These are phyloP conservation scores for Dendrobium nobile DNA, from an alignment of 106 monocot genomes.

Conservation along the genomic window DNA sequence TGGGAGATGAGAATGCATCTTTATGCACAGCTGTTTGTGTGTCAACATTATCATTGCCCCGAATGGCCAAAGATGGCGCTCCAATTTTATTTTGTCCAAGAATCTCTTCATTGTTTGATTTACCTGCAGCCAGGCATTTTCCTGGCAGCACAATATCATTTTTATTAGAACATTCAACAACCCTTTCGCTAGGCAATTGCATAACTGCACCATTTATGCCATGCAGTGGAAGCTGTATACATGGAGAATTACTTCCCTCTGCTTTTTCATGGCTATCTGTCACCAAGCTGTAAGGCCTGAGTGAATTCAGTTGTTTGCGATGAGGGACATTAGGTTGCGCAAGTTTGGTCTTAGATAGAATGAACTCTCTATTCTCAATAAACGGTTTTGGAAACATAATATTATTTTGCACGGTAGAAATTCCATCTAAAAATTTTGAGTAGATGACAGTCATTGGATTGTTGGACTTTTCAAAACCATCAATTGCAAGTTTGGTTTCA, in stretches of 20 bases:
- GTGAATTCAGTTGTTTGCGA: conserved; percentile 33
- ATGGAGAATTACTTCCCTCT: not conserved
- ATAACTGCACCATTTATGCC: not conserved
- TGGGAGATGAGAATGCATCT: conserved; percentile 17
- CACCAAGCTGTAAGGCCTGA: conserved; percentile 40
- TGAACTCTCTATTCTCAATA: not conserved
- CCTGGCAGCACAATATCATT: not conserved
- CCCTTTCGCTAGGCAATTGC: not conserved
- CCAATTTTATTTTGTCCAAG: conserved; percentile 5
- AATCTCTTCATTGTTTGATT: not conserved
- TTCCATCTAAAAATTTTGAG: conserved; percentile 20
- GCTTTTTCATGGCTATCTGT: not conserved
- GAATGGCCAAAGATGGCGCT: not conserved
- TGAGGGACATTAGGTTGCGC: conserved; percentile 22
- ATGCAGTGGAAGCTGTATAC: not conserved
- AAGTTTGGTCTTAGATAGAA: conserved; percentile 8
- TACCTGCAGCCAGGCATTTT: not conserved
- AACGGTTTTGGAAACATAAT: conserved; percentile 4
- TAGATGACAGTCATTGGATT: not conserved
- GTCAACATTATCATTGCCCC: conserved; percentile 11
- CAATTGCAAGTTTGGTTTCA: not conserved
- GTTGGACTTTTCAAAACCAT: conserved; percentile 6
- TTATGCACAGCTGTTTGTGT: conserved; percentile 2
- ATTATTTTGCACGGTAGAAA: not conserved
- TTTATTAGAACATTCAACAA: not conserved